These are phyloP conservation scores for Penicillium vulpinum DNA, from an alignment of 2,329 filamentous ascomycete genomes.

Conservation along the genomic window DNA sequence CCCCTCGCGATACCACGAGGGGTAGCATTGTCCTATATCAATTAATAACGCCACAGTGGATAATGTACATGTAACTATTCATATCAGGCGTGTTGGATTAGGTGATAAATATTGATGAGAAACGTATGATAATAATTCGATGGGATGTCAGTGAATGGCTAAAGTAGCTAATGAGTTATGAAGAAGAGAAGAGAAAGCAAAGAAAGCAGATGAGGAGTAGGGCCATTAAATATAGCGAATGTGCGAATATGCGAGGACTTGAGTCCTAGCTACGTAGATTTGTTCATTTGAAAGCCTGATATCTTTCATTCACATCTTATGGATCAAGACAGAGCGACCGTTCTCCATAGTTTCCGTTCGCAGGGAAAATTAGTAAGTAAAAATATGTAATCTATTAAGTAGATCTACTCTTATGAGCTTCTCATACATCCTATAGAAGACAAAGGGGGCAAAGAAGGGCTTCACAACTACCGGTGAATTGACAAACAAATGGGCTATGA, in stretches of 20 bases:
- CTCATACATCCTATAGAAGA: background rate
- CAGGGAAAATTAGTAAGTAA: background rate
- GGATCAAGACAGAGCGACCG: background rate
- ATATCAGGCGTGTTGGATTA: too few species aligned
- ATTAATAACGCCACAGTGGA: too few species aligned
- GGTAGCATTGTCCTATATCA: too few species aligned
- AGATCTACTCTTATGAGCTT: background rate
- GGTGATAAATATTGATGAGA: too few species aligned
- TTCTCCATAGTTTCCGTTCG: background rate
- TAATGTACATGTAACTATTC: too few species aligned
- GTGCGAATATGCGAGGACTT: background rate
- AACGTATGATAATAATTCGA: too few species aligned
- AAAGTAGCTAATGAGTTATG: too few species aligned
- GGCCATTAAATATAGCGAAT: background rate
- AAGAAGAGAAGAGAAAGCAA: background rate
- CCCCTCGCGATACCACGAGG: too few species aligned
- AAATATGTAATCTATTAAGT: background rate
- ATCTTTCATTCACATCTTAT: background rate
- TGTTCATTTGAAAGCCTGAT: background rate
- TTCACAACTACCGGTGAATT: background rate
- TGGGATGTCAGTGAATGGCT: too few species aligned
- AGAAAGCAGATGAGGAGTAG: background rate
- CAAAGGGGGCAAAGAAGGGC: background rate
- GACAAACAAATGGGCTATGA: background rate
- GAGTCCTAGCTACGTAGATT: too few species aligned